A percentile compares a stretch with the other conserved stretches of the same genome.
phyloP scores from a whole-genome alignment of 306 rosid genomes.

The Amphicarpaea edgeworthii region DNA sequence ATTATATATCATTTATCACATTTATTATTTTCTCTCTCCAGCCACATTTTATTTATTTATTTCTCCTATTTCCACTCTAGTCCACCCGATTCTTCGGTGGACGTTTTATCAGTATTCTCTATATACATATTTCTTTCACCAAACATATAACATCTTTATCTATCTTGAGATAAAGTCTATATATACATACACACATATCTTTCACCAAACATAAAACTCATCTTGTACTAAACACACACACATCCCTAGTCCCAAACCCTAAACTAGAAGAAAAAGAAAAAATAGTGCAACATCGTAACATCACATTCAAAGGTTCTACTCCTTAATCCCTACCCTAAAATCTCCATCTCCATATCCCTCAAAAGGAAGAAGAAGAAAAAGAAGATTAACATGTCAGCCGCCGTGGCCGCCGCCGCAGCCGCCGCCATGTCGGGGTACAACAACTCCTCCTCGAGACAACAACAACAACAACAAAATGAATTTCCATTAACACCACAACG shows the following conservation, averaged over 20 bases:
- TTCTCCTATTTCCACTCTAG: neutral
- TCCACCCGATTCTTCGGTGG: no score
- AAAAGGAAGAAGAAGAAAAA: neutral
- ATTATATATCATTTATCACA: neutral
- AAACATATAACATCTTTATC: no score
- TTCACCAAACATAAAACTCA: constrained; percentile 1
- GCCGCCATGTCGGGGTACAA: constrained; percentile 46
- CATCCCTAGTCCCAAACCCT: neutral
- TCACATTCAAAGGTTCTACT: neutral
- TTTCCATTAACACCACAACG: constrained; percentile 2
- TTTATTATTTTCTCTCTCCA: neutral
- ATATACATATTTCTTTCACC: no score
- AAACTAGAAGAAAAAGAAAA: neutral
- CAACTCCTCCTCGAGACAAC: constrained; percentile 32
- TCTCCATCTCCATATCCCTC: neutral
- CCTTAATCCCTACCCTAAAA: neutral
- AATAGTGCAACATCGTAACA: neutral
- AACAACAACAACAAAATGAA: neutral
- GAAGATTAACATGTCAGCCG: constrained; percentile 40
- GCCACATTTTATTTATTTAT: neutral
- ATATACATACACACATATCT: constrained; percentile 23
- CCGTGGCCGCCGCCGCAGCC: constrained; percentile 49
- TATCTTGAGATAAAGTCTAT: neutral
- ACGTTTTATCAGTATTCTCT: no score
- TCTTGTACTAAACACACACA: neutral